These are phyloP conservation scores for Flagelloscypha sp. DNA, from an alignment of 768 basidiomycete species.

Conservation along the genomic window DNA sequence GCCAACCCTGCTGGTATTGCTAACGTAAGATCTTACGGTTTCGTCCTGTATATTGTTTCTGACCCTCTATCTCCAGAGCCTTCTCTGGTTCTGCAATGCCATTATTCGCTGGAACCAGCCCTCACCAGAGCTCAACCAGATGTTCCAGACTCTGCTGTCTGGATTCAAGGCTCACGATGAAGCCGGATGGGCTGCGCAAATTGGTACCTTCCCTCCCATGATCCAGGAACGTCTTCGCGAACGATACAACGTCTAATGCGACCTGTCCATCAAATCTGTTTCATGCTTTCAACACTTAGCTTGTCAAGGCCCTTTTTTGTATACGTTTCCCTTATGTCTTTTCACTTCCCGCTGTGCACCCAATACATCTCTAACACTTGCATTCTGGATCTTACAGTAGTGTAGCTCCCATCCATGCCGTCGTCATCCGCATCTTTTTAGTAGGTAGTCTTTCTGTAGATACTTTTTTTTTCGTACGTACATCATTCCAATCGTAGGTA, in stretches of 20 bases:
- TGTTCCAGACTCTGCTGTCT: conserved; percentile 86
- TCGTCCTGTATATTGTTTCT: conserved; percentile 1
- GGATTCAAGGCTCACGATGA: conserved; percentile 89
- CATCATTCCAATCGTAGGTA: no score
- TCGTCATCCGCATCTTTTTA: no score
- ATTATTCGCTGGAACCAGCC: conserved; percentile 93
- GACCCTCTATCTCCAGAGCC: conserved; percentile 47
- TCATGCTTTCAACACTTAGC: neutral
- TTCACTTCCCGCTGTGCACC: no score
- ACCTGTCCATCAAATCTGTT: neutral
- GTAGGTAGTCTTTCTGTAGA: no score
- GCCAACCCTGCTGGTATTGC: conserved; percentile 90
- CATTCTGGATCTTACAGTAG: no score
- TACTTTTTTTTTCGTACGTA: no score
- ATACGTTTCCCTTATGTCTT: no score
- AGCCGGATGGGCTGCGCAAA: conserved; percentile 78
- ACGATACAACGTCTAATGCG: conserved; percentile 73
- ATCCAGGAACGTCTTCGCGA: conserved; percentile 82
- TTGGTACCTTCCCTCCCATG: conserved; percentile 74
- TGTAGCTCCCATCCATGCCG: no score
- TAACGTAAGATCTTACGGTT: conserved; percentile 51
- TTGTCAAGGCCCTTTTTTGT: no score
- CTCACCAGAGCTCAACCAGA: conserved; percentile 81
- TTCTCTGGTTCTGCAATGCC: conserved; percentile 97
- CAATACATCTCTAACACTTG: no score